These are phyloP conservation scores for Beauveria brongniartii DNA, from an alignment of 2,329 filamentous ascomycete genomes.

Conservation along the genomic window DNA sequence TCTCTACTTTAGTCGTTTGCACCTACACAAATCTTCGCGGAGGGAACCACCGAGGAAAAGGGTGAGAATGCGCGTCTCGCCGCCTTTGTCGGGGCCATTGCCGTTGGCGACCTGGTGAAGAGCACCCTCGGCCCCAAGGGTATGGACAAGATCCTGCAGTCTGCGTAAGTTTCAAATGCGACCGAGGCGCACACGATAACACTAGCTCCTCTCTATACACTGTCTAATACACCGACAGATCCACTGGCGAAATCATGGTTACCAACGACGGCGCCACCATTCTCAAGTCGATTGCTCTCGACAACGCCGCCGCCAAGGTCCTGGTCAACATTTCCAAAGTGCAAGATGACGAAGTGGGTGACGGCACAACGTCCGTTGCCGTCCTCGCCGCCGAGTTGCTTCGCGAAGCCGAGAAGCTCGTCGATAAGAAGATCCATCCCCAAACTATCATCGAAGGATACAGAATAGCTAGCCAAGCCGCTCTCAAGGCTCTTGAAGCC, in stretches of 20 bases:
- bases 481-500: conserved; percentile 74
- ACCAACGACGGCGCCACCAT: conserved; percentile 99
- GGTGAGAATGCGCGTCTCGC: conserved; percentile 97
- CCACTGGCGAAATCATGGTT: conserved; percentile 94
- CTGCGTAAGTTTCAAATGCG: conserved; percentile 56
- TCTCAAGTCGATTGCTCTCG: conserved; percentile 93
- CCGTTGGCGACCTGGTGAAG: conserved; percentile 95
- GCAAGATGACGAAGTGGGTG: conserved; percentile 96
- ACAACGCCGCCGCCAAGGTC: conserved; percentile 97
- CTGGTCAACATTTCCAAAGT: conserved; percentile 99
- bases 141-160: conserved; percentile 98
- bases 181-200: background rate
- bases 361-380: conserved; percentile 96
- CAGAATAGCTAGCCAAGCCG: conserved; percentile 89
- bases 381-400: conserved; percentile 92
- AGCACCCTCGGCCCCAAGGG: conserved; percentile 95
- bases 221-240: conserved; percentile 43
- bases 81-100: conserved; percentile 97
- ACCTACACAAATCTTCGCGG: conserved; percentile 95
- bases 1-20: conserved; percentile 51
- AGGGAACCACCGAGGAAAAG: conserved; percentile 95
- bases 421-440: conserved; percentile 97
- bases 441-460: conserved; percentile 99
- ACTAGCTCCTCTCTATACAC: conserved; percentile 11
- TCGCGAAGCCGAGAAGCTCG: conserved; percentile 91